Base-by-base conservation (phyloP, 352 stramenopile genomes). In the Blastocystis sp. region DNA sequence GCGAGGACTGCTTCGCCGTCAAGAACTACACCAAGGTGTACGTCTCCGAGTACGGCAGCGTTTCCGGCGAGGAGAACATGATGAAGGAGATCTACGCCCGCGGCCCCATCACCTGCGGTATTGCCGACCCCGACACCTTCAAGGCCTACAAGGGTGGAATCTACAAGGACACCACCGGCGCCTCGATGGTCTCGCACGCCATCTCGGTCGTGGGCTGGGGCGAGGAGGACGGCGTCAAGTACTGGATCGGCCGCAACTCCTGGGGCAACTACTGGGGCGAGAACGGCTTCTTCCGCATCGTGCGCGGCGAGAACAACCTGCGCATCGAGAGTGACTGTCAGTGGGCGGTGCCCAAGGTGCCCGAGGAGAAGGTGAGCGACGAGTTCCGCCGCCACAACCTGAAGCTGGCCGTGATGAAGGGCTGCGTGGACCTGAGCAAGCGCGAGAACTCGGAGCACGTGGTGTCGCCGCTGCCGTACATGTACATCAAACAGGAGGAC, bases 131-230 rank as follows among this genome's bases (percentile, higher is more conserved):
- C 78, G 14, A 89, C 65, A 65, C 90, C 91, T 45, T 88, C 94
- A 19, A 88, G 93, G 92, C 96, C 76, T 98, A 99, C 92, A 93
- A 92, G 10, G 95, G 94, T 34, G 96, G 96, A 41, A 93, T 98
- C 79, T 94, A 98, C 86, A 91, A 96, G 62, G 93, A 95, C 90
- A 97, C 89, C 92, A 95, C 92, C 7, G 92, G 93, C 41, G 89
- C 90, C 11, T 93, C 90, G n/a, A 89, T 93, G 14, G 89, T 92
- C 67, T 92, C 94, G 81, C 93, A 99, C 89, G 94, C 95, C 66
- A 96, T 98, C 89, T 96, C 93, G 4, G 95, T 98, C 89, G 94
- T 97, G 0, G 96, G 96, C 34, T 99, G 95, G 94, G 96, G 96
- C 62, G 86, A 96, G 88, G 90, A 96, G 76, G 71, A 93, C 84